These are phyloP conservation scores for Hylodesmum podocarpum DNA, from an alignment of 306 rosid genomes.

Conservation along the genomic window DNA sequence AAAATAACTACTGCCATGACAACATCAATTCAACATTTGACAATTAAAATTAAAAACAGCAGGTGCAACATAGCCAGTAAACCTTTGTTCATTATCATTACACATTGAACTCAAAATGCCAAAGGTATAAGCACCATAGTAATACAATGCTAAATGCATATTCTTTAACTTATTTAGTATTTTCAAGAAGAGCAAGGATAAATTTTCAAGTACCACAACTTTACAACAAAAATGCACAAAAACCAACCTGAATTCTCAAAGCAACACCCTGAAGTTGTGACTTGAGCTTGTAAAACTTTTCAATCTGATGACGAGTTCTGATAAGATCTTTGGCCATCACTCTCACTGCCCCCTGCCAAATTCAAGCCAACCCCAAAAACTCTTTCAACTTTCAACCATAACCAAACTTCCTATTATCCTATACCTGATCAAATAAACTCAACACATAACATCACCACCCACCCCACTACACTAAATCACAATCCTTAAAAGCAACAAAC, in stretches of 20 bases:
- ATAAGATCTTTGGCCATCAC: conserved; percentile 95
- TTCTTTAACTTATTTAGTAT: neutral
- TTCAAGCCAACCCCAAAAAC: conserved; percentile 21
- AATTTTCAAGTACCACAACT: neutral
- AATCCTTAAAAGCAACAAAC: conserved; percentile 11
- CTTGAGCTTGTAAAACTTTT: conserved; percentile 84
- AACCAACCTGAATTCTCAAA: conserved; percentile 78
- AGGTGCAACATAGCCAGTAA: neutral
- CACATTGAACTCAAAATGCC: neutral
- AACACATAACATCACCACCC: conserved; percentile 10
- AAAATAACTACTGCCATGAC: neutral
- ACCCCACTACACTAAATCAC: neutral
- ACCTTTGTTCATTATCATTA: neutral
- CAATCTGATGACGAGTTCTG: conserved; percentile 90
- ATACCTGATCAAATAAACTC: neutral
- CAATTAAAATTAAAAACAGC: neutral
- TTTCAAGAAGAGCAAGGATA: neutral
- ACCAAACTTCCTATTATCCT: neutral
- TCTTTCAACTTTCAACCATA: neutral
- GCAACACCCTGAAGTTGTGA: conserved; percentile 91
- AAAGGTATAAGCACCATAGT: neutral
- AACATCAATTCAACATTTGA: neutral
- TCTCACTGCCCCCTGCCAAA: conserved; percentile 73
- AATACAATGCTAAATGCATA: neutral
- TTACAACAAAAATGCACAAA: neutral